Evolutionary conservation across 1,139 yeast species (phyloP).

Genomic region (Pichia sp.): DNA sequence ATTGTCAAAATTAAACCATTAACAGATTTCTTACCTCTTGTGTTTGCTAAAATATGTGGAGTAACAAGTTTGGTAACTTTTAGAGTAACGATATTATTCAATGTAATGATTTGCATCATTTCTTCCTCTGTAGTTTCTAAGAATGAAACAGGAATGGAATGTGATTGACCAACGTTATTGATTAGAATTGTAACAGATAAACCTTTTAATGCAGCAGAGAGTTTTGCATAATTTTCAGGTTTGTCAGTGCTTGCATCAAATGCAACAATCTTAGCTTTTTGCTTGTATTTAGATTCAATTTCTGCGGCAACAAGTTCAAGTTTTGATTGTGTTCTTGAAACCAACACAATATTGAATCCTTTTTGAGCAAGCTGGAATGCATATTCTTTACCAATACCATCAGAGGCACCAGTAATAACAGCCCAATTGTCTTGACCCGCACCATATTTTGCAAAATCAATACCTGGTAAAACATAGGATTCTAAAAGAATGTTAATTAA

Average conservation of each 20-base stretch:
- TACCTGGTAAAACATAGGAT: slow-evolving; percentile 56
- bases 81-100: slow-evolving; percentile 81
- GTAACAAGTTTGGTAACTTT: slow-evolving; percentile 70
- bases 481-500: slow-evolving; percentile 42
- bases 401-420: slow-evolving; percentile 93
- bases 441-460: slow-evolving; percentile 64
- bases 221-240: slow-evolving; percentile 43
- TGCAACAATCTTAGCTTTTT: slow-evolving; percentile 59
- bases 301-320: slow-evolving; percentile 61
- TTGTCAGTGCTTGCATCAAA: slow-evolving; percentile 66
- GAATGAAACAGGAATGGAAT: slow-evolving; percentile 91
- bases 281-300: slow-evolving; percentile 49
- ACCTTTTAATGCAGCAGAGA: slow-evolving; percentile 40
- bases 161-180: slow-evolving; percentile 93
- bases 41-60: slow-evolving; percentile 54
- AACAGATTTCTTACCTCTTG: slow-evolving; percentile 28
- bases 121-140: slow-evolving; percentile 70
- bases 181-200: slow-evolving; percentile 61
- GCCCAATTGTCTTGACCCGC: slow-evolving; percentile 68
- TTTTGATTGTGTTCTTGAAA: slow-evolving; percentile 78
- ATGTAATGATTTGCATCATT: slow-evolving; percentile 67
- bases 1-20: slow-evolving; percentile 80
- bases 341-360: slow-evolving; percentile 76
- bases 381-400: slow-evolving; percentile 93
- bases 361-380: slow-evolving; percentile 76